Percentiles rank a stretch among this genome's conserved stretches.
These are phyloP conservation scores for Venturia pyrina DNA, from an alignment of 2,329 filamentous ascomycete genomes.

Conservation along the genomic window DNA sequence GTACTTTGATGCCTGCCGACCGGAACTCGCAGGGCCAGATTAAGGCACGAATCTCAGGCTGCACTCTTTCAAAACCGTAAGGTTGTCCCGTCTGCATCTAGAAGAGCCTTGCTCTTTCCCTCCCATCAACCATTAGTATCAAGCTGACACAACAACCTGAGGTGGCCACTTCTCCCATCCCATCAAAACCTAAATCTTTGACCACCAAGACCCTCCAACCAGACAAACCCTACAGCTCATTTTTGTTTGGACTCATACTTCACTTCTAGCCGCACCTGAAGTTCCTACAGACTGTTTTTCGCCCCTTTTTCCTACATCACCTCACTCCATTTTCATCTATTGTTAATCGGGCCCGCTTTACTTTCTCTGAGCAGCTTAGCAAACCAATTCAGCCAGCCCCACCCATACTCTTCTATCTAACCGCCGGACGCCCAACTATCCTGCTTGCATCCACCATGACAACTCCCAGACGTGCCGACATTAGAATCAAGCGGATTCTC, in stretches of 20 bases:
- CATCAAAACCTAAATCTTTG: too few species aligned
- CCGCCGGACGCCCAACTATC: background rate
- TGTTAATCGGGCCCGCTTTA: background rate
- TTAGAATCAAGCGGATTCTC: background rate
- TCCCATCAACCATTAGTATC: too few species aligned
- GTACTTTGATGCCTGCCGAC: slow-evolving; percentile 24
- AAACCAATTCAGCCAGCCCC: background rate
- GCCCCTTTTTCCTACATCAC: background rate
- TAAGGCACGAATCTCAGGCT: too few species aligned
- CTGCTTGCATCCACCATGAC: background rate
- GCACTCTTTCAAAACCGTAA: too few species aligned
- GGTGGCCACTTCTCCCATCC: too few species aligned
- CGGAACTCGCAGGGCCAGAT: too few species aligned
- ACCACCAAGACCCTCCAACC: too few species aligned
- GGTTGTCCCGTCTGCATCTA: too few species aligned
- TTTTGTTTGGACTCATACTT: background rate
- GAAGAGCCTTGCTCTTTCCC: too few species aligned
- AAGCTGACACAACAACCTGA: too few species aligned
- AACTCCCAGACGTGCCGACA: background rate
- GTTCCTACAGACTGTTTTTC: background rate
- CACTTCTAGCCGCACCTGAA: background rate
- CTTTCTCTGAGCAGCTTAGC: background rate
- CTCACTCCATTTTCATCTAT: background rate
- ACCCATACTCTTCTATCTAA: background rate
- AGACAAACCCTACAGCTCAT: too few species aligned